phyloP scores from a whole-genome alignment of 345 rosid genomes.

The Dipteronia sinensis region DNA sequence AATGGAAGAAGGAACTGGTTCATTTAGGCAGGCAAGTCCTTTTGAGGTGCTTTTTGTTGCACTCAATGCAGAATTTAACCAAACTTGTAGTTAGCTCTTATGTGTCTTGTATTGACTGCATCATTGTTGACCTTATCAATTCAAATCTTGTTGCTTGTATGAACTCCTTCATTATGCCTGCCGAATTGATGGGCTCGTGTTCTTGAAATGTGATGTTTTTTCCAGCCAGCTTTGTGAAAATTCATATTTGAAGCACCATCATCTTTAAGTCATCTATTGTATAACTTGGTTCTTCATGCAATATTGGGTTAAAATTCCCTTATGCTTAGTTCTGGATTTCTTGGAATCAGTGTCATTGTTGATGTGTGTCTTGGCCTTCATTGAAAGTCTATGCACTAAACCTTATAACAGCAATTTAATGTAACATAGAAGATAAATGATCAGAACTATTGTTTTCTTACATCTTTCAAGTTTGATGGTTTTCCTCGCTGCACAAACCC shows the following conservation, averaged over 20 bases:
- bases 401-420: background rate
- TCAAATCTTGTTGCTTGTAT: background rate
- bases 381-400: background rate
- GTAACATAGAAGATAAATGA: background rate
- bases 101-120: no score
- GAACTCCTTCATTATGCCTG: background rate
- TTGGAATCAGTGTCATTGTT: background rate
- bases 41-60: no score
- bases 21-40: no score
- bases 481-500: background rate
- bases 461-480: background rate
- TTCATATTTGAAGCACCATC: constrained; percentile 5
- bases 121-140: background rate
- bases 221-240: background rate
- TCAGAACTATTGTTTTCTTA: background rate
- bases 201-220: background rate
- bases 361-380: background rate
- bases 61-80: no score
- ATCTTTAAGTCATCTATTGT: background rate
- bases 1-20: no score
- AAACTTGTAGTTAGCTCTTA: no score
- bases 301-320: background rate
- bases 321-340: background rate
- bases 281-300: background rate
- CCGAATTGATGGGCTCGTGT: background rate